Conservation (phyloP, 1,139 yeast genomes). For the Magnusiomyces clavatus region DNA sequence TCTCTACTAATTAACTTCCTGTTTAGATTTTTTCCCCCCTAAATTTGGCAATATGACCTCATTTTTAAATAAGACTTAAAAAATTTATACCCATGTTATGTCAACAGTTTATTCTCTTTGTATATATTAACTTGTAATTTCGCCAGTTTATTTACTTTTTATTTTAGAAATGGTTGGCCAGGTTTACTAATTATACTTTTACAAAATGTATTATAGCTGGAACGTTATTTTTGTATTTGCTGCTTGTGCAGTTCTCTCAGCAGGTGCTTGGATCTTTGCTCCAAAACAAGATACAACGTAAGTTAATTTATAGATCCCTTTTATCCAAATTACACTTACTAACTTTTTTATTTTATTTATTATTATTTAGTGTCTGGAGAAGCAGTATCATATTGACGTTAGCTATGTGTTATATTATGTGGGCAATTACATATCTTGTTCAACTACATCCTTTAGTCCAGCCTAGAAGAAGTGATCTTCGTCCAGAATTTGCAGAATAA, state of each 20-base stretch:
- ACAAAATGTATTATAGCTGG: constrained; percentile 36
- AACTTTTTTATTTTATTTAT: constrained; percentile 19
- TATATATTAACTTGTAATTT: too few species aligned
- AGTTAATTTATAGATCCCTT: background rate
- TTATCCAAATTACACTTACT: background rate
- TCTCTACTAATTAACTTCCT: too few species aligned
- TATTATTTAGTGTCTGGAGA: constrained; percentile 58
- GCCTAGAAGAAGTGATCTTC: constrained; percentile 61
- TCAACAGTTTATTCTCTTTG: too few species aligned
- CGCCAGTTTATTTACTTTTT: too few species aligned
- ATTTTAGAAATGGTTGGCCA: too few species aligned
- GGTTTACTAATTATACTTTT: too few species aligned
- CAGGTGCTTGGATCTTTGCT: constrained; percentile 56
- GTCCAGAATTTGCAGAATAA: constrained; percentile 49
- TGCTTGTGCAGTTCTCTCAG: constrained; percentile 51
- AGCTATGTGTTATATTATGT: constrained; percentile 69
- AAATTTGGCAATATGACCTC: too few species aligned
- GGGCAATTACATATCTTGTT: constrained; percentile 82
- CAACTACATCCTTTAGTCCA: constrained; percentile 72
- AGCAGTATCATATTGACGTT: constrained; percentile 74
- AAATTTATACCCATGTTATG: too few species aligned
- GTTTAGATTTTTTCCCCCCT: too few species aligned
- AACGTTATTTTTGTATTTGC: constrained; percentile 62
- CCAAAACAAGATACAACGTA: constrained; percentile 42
- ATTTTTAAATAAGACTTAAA: too few species aligned